A percentile compares a stretch with the other conserved stretches of the same genome.
phyloP scores from a whole-genome alignment of 2,329 filamentous ascomycete genomes.

The Trichothecium roseum region DNA sequence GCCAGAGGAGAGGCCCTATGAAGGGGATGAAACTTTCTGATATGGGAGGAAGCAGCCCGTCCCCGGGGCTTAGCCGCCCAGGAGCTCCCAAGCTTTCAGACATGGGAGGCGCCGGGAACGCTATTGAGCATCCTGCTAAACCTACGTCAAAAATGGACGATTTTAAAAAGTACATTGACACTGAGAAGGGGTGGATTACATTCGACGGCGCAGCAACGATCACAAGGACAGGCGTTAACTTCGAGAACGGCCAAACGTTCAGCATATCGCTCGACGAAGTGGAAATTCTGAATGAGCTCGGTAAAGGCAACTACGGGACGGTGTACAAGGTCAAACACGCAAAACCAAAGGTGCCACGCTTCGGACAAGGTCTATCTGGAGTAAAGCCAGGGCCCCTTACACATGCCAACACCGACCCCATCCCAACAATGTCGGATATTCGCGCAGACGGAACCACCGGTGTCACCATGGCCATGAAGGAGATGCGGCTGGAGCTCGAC shows the following conservation, averaged over 20 bases:
- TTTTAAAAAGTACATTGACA: constrained; percentile 74
- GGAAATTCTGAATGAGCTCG: constrained; percentile 83
- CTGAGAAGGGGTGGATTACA: constrained; percentile 80
- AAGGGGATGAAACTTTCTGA: constrained; percentile 47
- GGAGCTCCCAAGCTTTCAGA: constrained; percentile 34
- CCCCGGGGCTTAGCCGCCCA: constrained; percentile 13
- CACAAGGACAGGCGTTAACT: constrained; percentile 82
- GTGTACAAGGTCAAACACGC: constrained; percentile 94
- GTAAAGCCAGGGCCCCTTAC: constrained; percentile 26
- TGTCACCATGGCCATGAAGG: constrained; percentile 97
- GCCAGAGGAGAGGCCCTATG: constrained; percentile 51
- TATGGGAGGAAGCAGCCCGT: constrained; percentile 22
- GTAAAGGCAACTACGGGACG: constrained; percentile 96
- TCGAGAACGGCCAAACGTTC: constrained; percentile 80
- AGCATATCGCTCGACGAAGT: constrained; percentile 94
- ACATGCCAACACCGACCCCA: constrained; percentile 21
- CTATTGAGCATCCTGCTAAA: constrained; percentile 14
- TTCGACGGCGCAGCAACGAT: constrained; percentile 91
- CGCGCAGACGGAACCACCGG: constrained; percentile 45
- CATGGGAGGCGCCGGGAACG: constrained; percentile 16
- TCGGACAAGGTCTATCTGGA: constrained; percentile 46
- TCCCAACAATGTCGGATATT: constrained; percentile 12
- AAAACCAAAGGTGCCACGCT: constrained; percentile 47
- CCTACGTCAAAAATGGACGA: constrained; percentile 44
- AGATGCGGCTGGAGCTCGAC: constrained; percentile 89